Evolutionary conservation across 768 basidiomycete genomes (phyloP).

Genomic region (Coprinopsis sp.): DNA sequence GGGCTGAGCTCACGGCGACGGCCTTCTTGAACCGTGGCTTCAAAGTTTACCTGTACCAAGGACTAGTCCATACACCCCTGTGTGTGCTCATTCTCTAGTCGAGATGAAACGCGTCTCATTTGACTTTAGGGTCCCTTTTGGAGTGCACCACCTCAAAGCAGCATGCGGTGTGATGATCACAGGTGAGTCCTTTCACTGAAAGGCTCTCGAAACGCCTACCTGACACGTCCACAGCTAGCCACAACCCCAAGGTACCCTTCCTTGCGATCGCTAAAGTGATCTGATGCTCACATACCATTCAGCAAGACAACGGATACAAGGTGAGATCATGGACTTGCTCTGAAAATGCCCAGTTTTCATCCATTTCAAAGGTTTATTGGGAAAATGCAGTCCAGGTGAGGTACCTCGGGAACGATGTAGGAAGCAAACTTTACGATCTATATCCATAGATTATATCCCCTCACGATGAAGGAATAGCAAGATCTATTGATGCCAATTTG

Average conservation of each 20-base stretch:
- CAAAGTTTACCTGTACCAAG: slow-evolving; percentile 65
- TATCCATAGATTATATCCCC: slow-evolving; percentile 77
- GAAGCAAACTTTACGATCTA: background rate
- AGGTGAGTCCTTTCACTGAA: slow-evolving; percentile 38
- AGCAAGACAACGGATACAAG: slow-evolving; percentile 90
- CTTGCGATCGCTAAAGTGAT: background rate
- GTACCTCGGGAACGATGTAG: background rate
- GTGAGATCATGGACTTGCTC: slow-evolving; percentile 26
- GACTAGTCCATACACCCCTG: slow-evolving; percentile 80
- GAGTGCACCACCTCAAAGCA: slow-evolving; percentile 58
- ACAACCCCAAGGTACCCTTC: slow-evolving; percentile 73
- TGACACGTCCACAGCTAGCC: slow-evolving; percentile 50
- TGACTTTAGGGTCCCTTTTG: slow-evolving; percentile 67
- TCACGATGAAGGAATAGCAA: slow-evolving; percentile 75
- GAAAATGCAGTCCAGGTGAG: slow-evolving; percentile 79
- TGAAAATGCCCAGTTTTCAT: background rate
- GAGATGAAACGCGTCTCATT: background rate
- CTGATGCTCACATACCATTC: background rate
- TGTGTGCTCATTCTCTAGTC: slow-evolving; percentile 29
- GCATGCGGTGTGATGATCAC: slow-evolving; percentile 91
- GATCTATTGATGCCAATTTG: slow-evolving; percentile 57
- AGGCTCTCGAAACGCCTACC: slow-evolving; percentile 1
- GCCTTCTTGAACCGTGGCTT: slow-evolving; percentile 62
- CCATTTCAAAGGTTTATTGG: slow-evolving; percentile 68
- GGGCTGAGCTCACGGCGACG: slow-evolving; percentile 71